Evolutionary conservation across 208 protist genomes (phyloP).

Genomic region (Wallacemonas rigidus): DNA sequence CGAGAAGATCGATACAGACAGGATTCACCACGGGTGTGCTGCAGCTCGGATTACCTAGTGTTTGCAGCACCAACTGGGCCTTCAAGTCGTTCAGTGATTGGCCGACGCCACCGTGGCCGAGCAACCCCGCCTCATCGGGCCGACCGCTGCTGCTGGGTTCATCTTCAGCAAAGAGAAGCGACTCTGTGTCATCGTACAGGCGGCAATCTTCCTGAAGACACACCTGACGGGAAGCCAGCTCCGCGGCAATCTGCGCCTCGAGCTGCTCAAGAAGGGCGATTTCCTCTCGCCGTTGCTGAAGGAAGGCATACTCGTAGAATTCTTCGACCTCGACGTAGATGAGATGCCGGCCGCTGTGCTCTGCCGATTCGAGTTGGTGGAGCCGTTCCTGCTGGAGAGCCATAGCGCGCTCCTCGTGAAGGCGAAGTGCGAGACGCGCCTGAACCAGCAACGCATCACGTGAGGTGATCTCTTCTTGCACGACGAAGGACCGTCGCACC

Average conservation of each 20-base stretch:
- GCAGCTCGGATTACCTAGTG: conserved; percentile 36
- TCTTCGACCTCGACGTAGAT: conserved; percentile 38
- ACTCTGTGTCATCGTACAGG: conserved; percentile 57
- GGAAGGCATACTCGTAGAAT: conserved; percentile 28
- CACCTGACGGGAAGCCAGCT: conserved; percentile 42
- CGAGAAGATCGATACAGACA: conserved; percentile 37
- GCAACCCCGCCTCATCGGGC: neutral
- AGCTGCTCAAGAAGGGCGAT: conserved; percentile 24
- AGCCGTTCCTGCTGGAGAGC: conserved; percentile 35
- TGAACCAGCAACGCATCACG: conserved; percentile 30
- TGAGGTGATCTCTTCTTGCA: conserved; percentile 38
- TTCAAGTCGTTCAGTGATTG: conserved; percentile 31
- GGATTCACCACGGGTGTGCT: conserved; percentile 22
- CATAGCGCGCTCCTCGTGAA: conserved; percentile 42
- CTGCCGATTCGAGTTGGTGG: conserved; percentile 37
- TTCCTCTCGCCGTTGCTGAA: conserved; percentile 35
- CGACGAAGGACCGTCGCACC: conserved; percentile 28
- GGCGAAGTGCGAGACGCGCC: conserved; percentile 30
- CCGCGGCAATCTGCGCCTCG: conserved; percentile 45
- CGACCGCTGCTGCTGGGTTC: neutral
- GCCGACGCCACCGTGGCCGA: neutral
- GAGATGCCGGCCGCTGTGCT: conserved; percentile 39
- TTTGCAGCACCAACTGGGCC: conserved; percentile 39
- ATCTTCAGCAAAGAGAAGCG: conserved; percentile 11
- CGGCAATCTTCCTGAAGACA: conserved; percentile 53